Percentiles rank a stretch among this genome's conserved stretches.
Conservation (phyloP, 2,329 filamentous ascomycete species). For the Helotiales sp. region DNA sequence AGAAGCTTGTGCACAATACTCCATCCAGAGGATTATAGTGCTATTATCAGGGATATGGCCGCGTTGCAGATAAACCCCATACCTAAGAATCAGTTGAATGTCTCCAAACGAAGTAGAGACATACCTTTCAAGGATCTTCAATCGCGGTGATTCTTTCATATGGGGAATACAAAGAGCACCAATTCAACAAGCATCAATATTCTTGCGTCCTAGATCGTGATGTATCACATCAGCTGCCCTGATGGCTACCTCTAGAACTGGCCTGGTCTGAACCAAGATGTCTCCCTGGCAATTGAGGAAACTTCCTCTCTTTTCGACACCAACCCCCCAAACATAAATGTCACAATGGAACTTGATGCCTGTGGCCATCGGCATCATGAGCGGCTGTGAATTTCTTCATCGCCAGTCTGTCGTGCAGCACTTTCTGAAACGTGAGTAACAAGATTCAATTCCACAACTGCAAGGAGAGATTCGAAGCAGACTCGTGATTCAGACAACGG, state of each 20-base stretch:
- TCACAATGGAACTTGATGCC: slow-evolving; percentile 27
- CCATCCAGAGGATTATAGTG: slow-evolving; percentile 8
- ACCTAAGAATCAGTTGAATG: background rate
- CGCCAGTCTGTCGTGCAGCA: slow-evolving; percentile 17
- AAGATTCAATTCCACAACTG: slow-evolving; percentile 15
- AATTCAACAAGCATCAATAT: slow-evolving; percentile 29
- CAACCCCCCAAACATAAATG: slow-evolving; percentile 31
- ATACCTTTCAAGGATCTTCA: slow-evolving; percentile 29
- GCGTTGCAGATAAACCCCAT: slow-evolving; percentile 18
- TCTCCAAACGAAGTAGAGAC: background rate
- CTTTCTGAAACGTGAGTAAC: slow-evolving; percentile 10
- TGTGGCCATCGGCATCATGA: slow-evolving; percentile 4
- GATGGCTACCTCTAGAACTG: slow-evolving; percentile 27
- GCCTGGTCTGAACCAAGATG: slow-evolving; percentile 28
- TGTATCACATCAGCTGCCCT: slow-evolving; percentile 17
- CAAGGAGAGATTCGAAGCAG: background rate
- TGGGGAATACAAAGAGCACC: slow-evolving; percentile 32
- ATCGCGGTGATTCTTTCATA: slow-evolving; percentile 15
- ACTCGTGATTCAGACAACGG: no score
- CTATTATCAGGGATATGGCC: slow-evolving; percentile 6
- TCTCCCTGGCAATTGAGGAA: slow-evolving; percentile 29
- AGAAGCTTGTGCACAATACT: slow-evolving; percentile 13
- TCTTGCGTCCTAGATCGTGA: background rate
- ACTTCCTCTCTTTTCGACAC: slow-evolving; percentile 19
- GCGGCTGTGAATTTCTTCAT: slow-evolving; percentile 29